These are phyloP conservation scores for Eutrema japonicum DNA, from an alignment of 345 rosid genomes.

Conservation along the genomic window DNA sequence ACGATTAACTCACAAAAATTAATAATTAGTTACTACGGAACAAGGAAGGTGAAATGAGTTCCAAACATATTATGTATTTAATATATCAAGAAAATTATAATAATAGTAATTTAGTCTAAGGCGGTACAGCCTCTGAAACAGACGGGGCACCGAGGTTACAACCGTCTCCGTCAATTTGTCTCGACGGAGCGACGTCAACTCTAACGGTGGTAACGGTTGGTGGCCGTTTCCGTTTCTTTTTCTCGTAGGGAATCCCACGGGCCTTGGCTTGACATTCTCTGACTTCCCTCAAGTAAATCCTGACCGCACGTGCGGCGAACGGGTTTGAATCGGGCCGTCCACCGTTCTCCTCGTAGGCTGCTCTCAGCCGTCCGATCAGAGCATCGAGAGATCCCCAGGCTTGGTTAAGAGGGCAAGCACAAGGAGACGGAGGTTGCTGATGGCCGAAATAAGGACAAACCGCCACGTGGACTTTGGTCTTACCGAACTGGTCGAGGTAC, in stretches of 20 bases:
- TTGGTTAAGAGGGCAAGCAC: constrained; percentile 69
- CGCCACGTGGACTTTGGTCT: constrained; percentile 67
- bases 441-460: constrained; percentile 66
- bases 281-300: constrained; percentile 71
- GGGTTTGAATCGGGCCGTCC: constrained; percentile 70
- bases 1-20: constrained; percentile 1
- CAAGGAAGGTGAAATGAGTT: constrained; percentile 24
- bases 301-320: constrained; percentile 67
- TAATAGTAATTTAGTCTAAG: constrained; percentile 13
- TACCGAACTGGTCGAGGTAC: constrained; percentile 75
- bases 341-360: constrained; percentile 74
- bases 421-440: constrained; percentile 66
- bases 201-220: constrained; percentile 37
- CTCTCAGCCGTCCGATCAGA: constrained; percentile 75
- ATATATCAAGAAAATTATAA: neutral
- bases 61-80: constrained; percentile 24
- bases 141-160: constrained; percentile 35
- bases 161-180: constrained; percentile 27
- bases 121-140: constrained; percentile 32
- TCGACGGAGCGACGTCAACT: constrained; percentile 39
- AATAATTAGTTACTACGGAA: constrained; percentile 6
- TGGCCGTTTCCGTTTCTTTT: constrained; percentile 71
- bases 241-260: constrained; percentile 72
- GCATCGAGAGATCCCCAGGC: constrained; percentile 87
- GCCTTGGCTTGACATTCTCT: constrained; percentile 75